These are phyloP conservation scores for Nannizziopsis barbatae DNA, from an alignment of 2,329 filamentous ascomycete species.

Conservation along the genomic window DNA sequence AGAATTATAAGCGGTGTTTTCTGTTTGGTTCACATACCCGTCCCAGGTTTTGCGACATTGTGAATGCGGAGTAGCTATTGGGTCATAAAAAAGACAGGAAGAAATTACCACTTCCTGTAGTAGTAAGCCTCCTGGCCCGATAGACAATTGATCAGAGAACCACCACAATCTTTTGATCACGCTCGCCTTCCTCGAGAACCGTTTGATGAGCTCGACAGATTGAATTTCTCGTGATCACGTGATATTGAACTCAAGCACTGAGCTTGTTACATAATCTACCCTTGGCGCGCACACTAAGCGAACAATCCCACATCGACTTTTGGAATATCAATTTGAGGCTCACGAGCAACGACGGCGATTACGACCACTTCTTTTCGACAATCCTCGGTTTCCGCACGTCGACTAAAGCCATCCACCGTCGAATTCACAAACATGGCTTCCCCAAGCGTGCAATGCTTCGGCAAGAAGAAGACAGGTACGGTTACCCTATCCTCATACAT, in stretches of 20 bases:
- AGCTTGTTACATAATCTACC: constrained; percentile 19
- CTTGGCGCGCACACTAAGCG: constrained; percentile 32
- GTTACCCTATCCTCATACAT: too few relatives aligned
- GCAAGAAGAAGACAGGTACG: constrained; percentile 79
- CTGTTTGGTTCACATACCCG: constrained; percentile 26
- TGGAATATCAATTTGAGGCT: constrained; percentile 25
- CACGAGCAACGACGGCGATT: constrained; percentile 24
- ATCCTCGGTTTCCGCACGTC: constrained; percentile 30
- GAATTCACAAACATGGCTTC: constrained; percentile 50
- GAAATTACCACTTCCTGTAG: neutral
- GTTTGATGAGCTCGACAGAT: too few relatives aligned
- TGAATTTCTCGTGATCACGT: neutral
- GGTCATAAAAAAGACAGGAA: constrained; percentile 7
- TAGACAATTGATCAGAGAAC: too few relatives aligned
- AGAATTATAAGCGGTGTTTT: neutral
- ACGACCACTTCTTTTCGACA: constrained; percentile 20
- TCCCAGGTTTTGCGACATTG: constrained; percentile 38
- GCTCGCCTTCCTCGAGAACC: too few relatives aligned
- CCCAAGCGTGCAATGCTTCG: constrained; percentile 93
- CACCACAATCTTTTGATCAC: too few relatives aligned
- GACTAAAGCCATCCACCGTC: constrained; percentile 26
- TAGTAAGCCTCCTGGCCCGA: neutral
- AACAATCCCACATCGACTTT: constrained; percentile 25
- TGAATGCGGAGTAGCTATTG: constrained; percentile 12
- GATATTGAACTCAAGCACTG: constrained; percentile 14